These are phyloP conservation scores for Pseudozyma sp. DNA, from an alignment of 1,284 basidiomycete species.

Conservation along the genomic window DNA sequence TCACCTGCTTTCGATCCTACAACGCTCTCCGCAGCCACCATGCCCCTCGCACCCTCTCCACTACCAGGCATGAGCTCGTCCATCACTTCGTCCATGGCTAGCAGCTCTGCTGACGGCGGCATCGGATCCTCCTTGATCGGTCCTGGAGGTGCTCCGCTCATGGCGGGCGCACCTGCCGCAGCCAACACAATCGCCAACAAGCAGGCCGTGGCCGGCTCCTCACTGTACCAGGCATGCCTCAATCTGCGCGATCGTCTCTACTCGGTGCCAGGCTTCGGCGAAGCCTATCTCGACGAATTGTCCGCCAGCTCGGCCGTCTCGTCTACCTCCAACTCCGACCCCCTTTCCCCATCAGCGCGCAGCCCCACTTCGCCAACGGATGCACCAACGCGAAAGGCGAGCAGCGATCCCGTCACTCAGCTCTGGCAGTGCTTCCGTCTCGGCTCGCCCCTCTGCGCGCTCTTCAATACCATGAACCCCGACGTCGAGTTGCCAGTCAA, in stretches of 20 bases:
- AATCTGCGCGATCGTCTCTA: constrained; percentile 68
- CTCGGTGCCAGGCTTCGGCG: constrained; percentile 69
- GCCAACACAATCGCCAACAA: constrained; percentile 64
- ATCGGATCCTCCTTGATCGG: constrained; percentile 55
- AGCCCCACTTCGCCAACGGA: constrained; percentile 34
- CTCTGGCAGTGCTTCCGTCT: constrained; percentile 93
- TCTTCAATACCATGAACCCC: constrained; percentile 88
- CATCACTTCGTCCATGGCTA: constrained; percentile 12
- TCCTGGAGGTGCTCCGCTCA: constrained; percentile 51
- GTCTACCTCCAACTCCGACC: constrained; percentile 19
- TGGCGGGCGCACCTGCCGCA: constrained; percentile 58
- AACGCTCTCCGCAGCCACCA: constrained; percentile 29
- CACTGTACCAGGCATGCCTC: constrained; percentile 70
- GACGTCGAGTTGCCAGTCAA: constrained; percentile 72
- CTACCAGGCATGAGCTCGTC: constrained; percentile 31
- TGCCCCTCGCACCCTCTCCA: constrained; percentile 37
- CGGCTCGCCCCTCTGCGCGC: constrained; percentile 91
- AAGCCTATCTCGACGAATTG: constrained; percentile 53
- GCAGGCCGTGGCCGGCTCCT: constrained; percentile 61
- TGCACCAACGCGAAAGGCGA: constrained; percentile 12
- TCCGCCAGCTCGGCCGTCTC: constrained; percentile 26
- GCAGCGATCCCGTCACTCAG: constrained; percentile 78
- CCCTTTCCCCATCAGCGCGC: constrained; percentile 16
- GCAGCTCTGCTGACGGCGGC: constrained; percentile 54
- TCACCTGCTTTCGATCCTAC: constrained; percentile 38